Percentiles rank a stretch among this genome's conserved stretches.
phyloP scores from a whole-genome alignment of 2,329 filamentous ascomycete genomes.

The Neoarthrinium moseri region DNA sequence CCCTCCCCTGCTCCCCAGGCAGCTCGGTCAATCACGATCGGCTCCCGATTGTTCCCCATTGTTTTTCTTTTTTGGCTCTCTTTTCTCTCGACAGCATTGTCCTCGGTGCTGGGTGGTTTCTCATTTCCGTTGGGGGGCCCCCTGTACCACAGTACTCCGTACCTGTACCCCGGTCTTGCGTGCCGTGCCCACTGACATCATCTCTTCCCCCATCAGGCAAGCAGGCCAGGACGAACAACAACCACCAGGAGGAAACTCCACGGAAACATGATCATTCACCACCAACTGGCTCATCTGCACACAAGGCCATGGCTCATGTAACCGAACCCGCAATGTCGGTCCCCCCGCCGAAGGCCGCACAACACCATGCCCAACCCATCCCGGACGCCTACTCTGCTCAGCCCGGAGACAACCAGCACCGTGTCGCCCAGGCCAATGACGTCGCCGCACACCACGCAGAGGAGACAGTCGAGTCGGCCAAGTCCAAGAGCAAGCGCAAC shows the following conservation, averaged over 20 bases:
- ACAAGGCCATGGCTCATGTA: slow-evolving; percentile 52
- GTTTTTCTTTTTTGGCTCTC: slow-evolving; percentile 4
- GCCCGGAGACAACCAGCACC: slow-evolving; percentile 53
- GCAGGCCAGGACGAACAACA: slow-evolving; percentile 72
- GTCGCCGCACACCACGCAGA: slow-evolving; percentile 63
- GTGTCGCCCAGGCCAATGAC: slow-evolving; percentile 66
- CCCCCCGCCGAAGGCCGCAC: slow-evolving; percentile 39
- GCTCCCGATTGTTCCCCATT: not conserved
- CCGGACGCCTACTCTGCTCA: slow-evolving; percentile 62
- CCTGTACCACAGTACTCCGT: not conserved
- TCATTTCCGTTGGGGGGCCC: not conserved
- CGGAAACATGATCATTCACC: slow-evolving; percentile 52
- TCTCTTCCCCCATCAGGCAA: slow-evolving; percentile 58
- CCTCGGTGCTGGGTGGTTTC: slow-evolving; percentile 3
- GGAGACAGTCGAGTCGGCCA: slow-evolving; percentile 46
- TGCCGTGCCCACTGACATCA: slow-evolving; percentile 30
- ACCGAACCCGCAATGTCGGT: slow-evolving; percentile 39
- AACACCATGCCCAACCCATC: slow-evolving; percentile 33
- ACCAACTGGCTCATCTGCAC: slow-evolving; percentile 40
- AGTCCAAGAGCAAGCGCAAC: slow-evolving; percentile 42
- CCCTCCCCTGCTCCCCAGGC: slow-evolving; percentile 5
- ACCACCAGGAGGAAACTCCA: slow-evolving; percentile 49
- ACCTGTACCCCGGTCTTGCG: not conserved
- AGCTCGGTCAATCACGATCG: slow-evolving; percentile 1
- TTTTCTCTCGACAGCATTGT: not conserved